Percentiles rank a stretch among this genome's conserved stretches.
These are phyloP conservation scores for Petunia axillaris DNA, from an alignment of 257 asterid genomes.

Conservation along the genomic window DNA sequence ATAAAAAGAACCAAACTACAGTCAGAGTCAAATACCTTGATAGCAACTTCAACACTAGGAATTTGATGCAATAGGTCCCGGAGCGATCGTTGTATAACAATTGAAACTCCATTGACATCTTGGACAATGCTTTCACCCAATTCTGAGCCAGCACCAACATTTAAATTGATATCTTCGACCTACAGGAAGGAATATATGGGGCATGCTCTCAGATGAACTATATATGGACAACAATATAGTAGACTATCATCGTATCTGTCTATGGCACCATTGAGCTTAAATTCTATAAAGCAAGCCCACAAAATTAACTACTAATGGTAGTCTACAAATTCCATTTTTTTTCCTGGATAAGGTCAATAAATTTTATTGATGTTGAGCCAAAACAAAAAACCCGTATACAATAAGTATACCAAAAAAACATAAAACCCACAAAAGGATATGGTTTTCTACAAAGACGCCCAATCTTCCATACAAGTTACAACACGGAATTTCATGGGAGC, in stretches of 20 bases:
- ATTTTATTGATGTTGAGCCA: no score
- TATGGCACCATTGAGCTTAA: constrained; percentile 1
- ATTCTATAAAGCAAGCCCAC: neutral
- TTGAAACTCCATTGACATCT: constrained; percentile 81
- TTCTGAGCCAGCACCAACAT: constrained; percentile 81
- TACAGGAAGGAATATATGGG: constrained; percentile 37
- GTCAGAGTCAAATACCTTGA: constrained; percentile 56
- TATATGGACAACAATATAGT: neutral
- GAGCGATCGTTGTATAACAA: constrained; percentile 77
- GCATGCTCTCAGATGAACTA: neutral
- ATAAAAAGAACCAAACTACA: constrained; percentile 11
- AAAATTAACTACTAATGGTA: neutral
- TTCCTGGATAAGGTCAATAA: no score
- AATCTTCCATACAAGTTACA: no score
- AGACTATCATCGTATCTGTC: neutral
- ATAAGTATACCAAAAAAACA: no score
- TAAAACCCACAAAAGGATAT: neutral
- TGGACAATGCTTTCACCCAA: constrained; percentile 90
- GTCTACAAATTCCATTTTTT: neutral
- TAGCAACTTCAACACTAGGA: constrained; percentile 74
- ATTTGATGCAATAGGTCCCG: constrained; percentile 83
- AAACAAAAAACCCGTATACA: no score
- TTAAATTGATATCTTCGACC: constrained; percentile 95
- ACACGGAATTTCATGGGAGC: no score
- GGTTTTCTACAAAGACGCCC: neutral